Conservation (phyloP, 2,329 filamentous ascomycete species). For the Furcasterigmium sp. region DNA sequence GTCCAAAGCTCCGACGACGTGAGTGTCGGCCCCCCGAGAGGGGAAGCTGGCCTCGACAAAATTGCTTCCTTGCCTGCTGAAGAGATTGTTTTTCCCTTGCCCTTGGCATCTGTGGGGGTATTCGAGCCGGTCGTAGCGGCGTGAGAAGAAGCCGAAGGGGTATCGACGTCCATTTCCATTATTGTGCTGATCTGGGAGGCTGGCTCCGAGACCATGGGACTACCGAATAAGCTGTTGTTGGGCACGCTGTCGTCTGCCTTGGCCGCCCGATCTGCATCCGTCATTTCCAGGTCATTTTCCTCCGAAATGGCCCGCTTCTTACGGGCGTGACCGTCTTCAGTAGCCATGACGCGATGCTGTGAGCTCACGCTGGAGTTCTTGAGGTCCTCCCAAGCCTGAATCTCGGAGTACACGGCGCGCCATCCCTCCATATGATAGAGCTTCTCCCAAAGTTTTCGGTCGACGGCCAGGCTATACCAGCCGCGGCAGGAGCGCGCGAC, state of each 20-base stretch:
- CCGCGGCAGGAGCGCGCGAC: constrained; percentile 73
- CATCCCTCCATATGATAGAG: constrained; percentile 85
- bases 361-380: constrained; percentile 28
- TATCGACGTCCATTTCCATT: constrained; percentile 26
- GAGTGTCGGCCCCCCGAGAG: constrained; percentile 31
- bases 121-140: constrained; percentile 19
- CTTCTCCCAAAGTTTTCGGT: constrained; percentile 80
- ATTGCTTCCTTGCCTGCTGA: neutral
- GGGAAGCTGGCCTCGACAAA: constrained; percentile 14
- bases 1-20: constrained; percentile 25
- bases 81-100: constrained; percentile 15
- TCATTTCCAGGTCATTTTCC: constrained; percentile 43
- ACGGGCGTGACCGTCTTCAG: constrained; percentile 44
- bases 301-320: constrained; percentile 50
- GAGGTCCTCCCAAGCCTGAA: constrained; percentile 56
- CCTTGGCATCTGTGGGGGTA: constrained; percentile 24
- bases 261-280: constrained; percentile 22
- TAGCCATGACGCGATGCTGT: constrained; percentile 34
- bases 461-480: constrained; percentile 78
- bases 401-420: constrained; percentile 63
- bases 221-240: constrained; percentile 21
- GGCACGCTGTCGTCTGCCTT: constrained; percentile 18
- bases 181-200: constrained; percentile 5
- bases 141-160: constrained; percentile 19
- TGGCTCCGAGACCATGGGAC: constrained; percentile 4